These are phyloP conservation scores for Lantana camara DNA, from an alignment of 257 asterid species.

Conservation along the genomic window DNA sequence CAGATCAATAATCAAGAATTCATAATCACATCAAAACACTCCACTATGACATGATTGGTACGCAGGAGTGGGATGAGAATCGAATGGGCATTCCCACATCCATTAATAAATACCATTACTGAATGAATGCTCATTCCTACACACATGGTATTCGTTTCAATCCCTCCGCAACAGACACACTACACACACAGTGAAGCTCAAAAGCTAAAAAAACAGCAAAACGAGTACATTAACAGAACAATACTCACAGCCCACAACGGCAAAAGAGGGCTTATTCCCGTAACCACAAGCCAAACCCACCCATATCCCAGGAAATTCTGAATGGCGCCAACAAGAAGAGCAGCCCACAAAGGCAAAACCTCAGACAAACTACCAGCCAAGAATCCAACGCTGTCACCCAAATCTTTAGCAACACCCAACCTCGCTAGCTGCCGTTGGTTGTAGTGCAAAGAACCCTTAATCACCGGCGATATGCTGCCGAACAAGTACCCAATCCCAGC, in stretches of 20 bases:
- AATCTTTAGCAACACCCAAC: slow-evolving; percentile 82
- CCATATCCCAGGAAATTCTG: slow-evolving; percentile 84
- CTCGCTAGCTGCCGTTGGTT: slow-evolving; percentile 72
- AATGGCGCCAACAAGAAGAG: slow-evolving; percentile 66
- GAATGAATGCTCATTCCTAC: too few species aligned
- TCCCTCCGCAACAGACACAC: too few species aligned
- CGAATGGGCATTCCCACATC: too few species aligned
- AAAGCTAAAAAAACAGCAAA: neutral
- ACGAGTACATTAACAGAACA: neutral
- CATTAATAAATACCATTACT: too few species aligned
- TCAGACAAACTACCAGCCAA: slow-evolving; percentile 67
- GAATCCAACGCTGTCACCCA: slow-evolving; percentile 82
- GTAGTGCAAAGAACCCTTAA: slow-evolving; percentile 61
- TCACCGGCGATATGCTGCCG: slow-evolving; percentile 77
- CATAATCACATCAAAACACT: slow-evolving; percentile 15
- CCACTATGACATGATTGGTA: too few species aligned
- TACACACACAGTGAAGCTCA: neutral
- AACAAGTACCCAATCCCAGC: slow-evolving; percentile 83
- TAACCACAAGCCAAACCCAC: slow-evolving; percentile 69
- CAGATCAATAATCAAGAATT: slow-evolving; percentile 9
- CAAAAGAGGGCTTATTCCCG: slow-evolving; percentile 51
- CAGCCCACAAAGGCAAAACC: slow-evolving; percentile 66
- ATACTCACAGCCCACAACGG: slow-evolving; percentile 81
- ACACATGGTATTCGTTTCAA: too few species aligned
- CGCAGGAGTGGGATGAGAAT: too few species aligned